These are phyloP conservation scores for Kingdonia uniflora DNA, from an alignment of 164 flowering plant species.

Conservation along the genomic window DNA sequence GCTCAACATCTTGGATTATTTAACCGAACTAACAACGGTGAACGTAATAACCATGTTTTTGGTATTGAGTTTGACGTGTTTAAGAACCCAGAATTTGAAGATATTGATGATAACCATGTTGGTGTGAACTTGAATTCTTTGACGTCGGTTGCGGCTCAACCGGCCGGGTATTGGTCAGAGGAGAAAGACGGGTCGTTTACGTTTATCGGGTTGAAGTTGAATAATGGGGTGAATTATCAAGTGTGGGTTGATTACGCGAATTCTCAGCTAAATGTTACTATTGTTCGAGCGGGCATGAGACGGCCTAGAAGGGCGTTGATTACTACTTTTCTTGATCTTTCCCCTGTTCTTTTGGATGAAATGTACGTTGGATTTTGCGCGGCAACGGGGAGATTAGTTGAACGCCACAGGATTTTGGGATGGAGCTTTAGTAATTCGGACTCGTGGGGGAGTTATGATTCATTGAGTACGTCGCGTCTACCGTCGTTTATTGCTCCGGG, in stretches of 20 bases:
- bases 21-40: conserved; percentile 27
- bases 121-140: conserved; percentile 51
- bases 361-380: conserved; percentile 64
- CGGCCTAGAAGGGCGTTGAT: conserved; percentile 33
- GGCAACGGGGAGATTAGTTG: conserved; percentile 35
- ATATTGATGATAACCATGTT: conserved; percentile 43
- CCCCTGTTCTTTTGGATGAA: conserved; percentile 44
- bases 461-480: conserved; percentile 29
- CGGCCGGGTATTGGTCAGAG: conserved; percentile 43
- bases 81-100: conserved; percentile 38
- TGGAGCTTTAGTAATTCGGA: conserved; percentile 63
- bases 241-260: conserved; percentile 55
- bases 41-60: conserved; percentile 33
- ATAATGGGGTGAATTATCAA: conserved; percentile 53
- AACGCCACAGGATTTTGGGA: conserved; percentile 41
- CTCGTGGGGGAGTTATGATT: conserved; percentile 23
- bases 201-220: conserved; percentile 30
- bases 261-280: conserved; percentile 33
- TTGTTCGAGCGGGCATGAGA: conserved; percentile 37
- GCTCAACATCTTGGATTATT: conserved; percentile 42
- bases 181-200: conserved; percentile 18
- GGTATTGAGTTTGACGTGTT: conserved; percentile 62
- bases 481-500: conserved; percentile 42
- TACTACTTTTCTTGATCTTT: conserved; percentile 27
- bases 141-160: conserved; percentile 19